A percentile compares a stretch with the other conserved stretches of the same genome.
These are phyloP conservation scores for Pythium periplocum DNA, from an alignment of 352 stramenopile species.

Conservation along the genomic window DNA sequence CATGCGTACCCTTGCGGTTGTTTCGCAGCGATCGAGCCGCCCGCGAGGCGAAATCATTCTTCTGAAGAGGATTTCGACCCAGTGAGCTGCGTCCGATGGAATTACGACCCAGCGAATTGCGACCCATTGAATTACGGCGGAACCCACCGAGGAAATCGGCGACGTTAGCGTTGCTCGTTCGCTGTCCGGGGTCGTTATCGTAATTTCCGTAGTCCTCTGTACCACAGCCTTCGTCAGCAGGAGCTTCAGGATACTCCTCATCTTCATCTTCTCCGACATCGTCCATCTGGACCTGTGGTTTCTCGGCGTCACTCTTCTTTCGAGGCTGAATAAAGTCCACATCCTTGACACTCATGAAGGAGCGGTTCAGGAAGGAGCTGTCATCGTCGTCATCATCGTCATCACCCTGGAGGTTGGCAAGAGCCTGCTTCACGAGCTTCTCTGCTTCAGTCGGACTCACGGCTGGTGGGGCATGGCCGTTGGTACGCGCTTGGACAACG, in stretches of 20 bases:
- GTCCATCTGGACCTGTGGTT: not conserved
- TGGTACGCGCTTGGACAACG: too few species aligned
- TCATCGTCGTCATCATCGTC: not conserved
- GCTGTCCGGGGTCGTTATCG: slow-evolving; percentile 16
- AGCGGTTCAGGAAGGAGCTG: too few species aligned
- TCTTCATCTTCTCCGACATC: slow-evolving; percentile 2
- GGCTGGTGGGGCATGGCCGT: too few species aligned
- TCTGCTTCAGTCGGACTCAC: too few species aligned
- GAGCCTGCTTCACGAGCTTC: too few species aligned
- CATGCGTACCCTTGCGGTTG: slow-evolving; percentile 19
- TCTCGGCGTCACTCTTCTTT: not conserved
- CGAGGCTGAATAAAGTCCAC: too few species aligned
- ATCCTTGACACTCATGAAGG: too few species aligned
- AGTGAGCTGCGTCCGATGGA: slow-evolving; percentile 13
- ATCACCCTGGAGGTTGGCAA: not conserved
- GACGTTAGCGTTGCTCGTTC: slow-evolving; percentile 22
- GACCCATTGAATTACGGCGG: slow-evolving; percentile 21
- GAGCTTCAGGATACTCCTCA: slow-evolving; percentile 16
- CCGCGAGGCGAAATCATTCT: slow-evolving; percentile 23
- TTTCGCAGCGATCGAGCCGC: slow-evolving; percentile 20
- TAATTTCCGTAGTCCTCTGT: slow-evolving; percentile 16
- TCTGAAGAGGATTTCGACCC: slow-evolving; percentile 15
- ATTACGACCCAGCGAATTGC: slow-evolving; percentile 12
- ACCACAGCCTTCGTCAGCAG: not conserved
- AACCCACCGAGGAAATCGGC: slow-evolving; percentile 29